phyloP scores from a whole-genome alignment of 1,284 basidiomycete species.

The Phylloporus sp. region DNA sequence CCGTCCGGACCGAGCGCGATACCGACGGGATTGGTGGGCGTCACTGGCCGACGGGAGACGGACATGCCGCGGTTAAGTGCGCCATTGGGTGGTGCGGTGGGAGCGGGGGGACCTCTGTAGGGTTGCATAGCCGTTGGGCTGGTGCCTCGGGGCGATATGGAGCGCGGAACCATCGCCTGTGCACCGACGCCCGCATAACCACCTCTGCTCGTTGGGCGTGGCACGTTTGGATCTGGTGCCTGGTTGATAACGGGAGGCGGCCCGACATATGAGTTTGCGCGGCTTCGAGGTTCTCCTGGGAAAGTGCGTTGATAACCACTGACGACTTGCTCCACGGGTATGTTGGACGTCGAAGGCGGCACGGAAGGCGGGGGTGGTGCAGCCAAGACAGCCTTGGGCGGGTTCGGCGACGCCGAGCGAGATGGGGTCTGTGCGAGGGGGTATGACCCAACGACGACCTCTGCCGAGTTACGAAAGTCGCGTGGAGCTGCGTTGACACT shows the following conservation, averaged over 20 bases:
- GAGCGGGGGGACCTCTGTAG: background rate
- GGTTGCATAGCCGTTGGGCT: constrained; percentile 9
- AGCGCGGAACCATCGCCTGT: constrained; percentile 5
- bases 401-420: constrained; percentile 75
- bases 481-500: constrained; percentile 21
- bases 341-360: constrained; percentile 48
- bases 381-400: constrained; percentile 78
- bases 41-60: constrained; percentile 22
- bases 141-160: constrained; percentile 27
- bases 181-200: constrained; percentile 83
- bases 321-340: constrained; percentile 73
- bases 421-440: constrained; percentile 54
- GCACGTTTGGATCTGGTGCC: constrained; percentile 44
- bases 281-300: constrained; percentile 75
- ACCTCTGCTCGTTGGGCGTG: constrained; percentile 57
- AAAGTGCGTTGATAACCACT: constrained; percentile 83
- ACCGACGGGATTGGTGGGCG: constrained; percentile 34
- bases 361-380: constrained; percentile 48
- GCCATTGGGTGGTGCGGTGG: constrained; percentile 8
- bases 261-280: constrained; percentile 50
- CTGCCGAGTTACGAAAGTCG: constrained; percentile 71
- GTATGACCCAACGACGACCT: constrained; percentile 76
- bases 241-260: constrained; percentile 27
- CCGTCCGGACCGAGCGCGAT: constrained; percentile 38
- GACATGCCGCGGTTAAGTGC: constrained; percentile 22